Base-by-base conservation (phyloP, 345 rosid species). In the Angophora floribunda region DNA sequence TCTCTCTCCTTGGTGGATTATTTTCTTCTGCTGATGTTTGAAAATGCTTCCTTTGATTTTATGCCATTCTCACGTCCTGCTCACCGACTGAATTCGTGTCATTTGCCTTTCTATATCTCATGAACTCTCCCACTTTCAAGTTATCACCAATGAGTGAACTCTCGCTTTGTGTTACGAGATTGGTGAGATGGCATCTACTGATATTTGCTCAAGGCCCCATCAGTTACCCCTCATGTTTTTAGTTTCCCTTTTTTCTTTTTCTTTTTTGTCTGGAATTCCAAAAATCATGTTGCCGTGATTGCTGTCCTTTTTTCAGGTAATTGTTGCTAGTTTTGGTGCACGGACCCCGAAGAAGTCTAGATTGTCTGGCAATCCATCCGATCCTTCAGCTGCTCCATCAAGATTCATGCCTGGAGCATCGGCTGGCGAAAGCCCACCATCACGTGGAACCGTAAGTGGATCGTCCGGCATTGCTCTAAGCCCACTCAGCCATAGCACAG, bases 401-500 rank as follows among this genome's bases (percentile, higher is more conserved):
- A 90, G 87, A 79, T 50, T 89, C 41, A 87, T 86, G 8, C 88
- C 87, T 45, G 89, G 86, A 13, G 87, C 52, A 45, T n/a, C 87
- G 11, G 80, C 95, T 16, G 91, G 92, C 1, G 78, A 86, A 13
- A 90, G 92, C 88, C 92, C 95, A 87, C 93, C 96, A 49, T 94
- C 95, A 3, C 93, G 89, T 22, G 96, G 93, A 11, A 93, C 92
- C 28, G 75, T 91, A 16, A 93, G 96, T 24, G 95, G 93, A 89
- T 94, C 94, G n/a, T 91, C 96, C 0, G 93, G 94, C 41, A 93
- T 93, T 12, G 88, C 91, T 57, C 93, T 91, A 10, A 94, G 95
- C 90, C 96, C 96, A 19, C 91, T 88, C 51, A 93, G 92, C 91
- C 93, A 91, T 70, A 90, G 88, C 78, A 63, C 93, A 1, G 92